Evolutionary conservation across 352 stramenopile species (phyloP).

Genomic region (Pythium angustatum): DNA sequence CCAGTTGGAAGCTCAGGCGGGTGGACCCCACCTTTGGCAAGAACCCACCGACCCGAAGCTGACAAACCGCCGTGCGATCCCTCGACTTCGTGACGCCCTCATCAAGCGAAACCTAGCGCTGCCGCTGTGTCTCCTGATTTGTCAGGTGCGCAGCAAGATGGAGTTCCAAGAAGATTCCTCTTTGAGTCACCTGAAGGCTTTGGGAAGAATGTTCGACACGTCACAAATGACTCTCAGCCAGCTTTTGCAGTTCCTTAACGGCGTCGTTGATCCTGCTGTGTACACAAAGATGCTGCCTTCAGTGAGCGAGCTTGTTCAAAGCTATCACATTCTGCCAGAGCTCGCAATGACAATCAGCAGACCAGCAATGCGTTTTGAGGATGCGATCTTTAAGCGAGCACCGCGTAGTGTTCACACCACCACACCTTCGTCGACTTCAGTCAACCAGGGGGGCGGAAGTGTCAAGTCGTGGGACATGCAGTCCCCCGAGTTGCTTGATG

Average conservation of each 20-base stretch:
- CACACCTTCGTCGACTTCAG: constrained; percentile 17
- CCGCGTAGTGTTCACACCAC: constrained; percentile 62
- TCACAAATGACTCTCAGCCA: constrained; percentile 86
- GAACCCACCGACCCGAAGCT: constrained; percentile 79
- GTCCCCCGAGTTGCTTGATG: constrained; percentile 51
- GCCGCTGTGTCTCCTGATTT: constrained; percentile 79
- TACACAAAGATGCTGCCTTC: constrained; percentile 78
- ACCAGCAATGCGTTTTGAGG: constrained; percentile 75
- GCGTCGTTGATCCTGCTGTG: constrained; percentile 65
- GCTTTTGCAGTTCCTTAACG: constrained; percentile 83
- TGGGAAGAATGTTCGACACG: constrained; percentile 80
- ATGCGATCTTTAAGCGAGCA: constrained; percentile 60
- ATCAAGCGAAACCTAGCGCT: constrained; percentile 80
- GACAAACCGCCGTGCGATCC: constrained; percentile 82
- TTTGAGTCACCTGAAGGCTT: constrained; percentile 71
- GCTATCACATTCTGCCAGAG: constrained; percentile 74
- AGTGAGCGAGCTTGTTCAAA: constrained; percentile 56
- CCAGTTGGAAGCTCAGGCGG: constrained; percentile 82
- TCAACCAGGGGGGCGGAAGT: constrained; percentile 20
- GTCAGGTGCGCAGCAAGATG: constrained; percentile 84
- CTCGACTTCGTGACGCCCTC: constrained; percentile 76
- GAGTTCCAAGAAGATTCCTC: constrained; percentile 70
- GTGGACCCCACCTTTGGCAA: constrained; percentile 76
- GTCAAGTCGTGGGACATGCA: constrained; percentile 67
- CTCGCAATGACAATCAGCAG: constrained; percentile 79